Evolutionary conservation across 495 filamentous ascomycete genomes (phyloP), one percentile per base, ranked within the genome.

Genomic region (Neurospora sp.): DNA sequence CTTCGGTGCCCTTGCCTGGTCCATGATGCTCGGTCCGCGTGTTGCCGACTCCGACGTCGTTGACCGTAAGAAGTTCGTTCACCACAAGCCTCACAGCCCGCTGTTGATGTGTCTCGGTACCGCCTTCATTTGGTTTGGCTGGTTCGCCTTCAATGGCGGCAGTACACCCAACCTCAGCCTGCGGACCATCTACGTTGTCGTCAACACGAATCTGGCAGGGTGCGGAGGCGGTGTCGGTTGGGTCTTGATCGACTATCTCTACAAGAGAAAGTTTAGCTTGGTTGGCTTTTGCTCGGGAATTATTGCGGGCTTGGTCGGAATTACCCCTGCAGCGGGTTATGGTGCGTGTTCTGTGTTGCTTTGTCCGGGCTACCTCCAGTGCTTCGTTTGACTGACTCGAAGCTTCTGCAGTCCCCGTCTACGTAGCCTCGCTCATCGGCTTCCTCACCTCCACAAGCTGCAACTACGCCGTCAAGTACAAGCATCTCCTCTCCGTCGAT

Each of bases 111-210:
- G 94, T 35, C 89, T 98, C 75, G 95, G 95, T 69, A 97, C 95
- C 6, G 88, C 94, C 71, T 89, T 98, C 81, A 91, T 98, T 69
- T 98, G 95, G 94, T 97, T 98, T 77, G 95, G 95, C 76, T 98
- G 95, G 95, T 86, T 97, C 76, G 95, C 93, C 68, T 98, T 98
- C 88, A 98, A 98, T 84, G 95, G 95, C 76, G 95, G 93, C 42
- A 95, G 92, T 14, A 81, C 94, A 5, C 94, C 96, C 78, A 94
- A 94, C 80, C 91, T 94, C 66, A 97, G 96, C 82, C 83, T 98
- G 59, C 91, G 95, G 72, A 93, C 94, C 20, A 88, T 92, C 46
- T 94, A 97, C 88, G 93, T 94, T 40, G 96, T 92, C 87, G 96
- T 94, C 91, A 97, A 97, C 85, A 91, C 91, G 46, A 96, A 96